Base-by-base conservation (phyloP, 495 filamentous ascomycete genomes). In the Hypoxylon fragiforme region DNA sequence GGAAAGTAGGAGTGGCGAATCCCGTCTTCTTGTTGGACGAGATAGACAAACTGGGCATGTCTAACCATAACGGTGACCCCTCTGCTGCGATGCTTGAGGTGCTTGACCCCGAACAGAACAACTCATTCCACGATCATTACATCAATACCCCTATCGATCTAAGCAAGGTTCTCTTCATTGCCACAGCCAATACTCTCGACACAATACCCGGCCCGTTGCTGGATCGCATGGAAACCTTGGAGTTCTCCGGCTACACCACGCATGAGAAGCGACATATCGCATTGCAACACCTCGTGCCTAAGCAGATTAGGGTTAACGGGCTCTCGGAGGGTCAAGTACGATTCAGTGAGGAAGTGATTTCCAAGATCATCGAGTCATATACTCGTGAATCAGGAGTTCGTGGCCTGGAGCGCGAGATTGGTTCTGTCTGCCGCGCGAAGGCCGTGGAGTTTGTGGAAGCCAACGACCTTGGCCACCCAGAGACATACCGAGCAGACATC, bases 21-120 rank as follows among this genome's bases (percentile, higher is more conserved):
- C 95, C 95, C 1, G 92, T 99, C 24, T 92, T 97, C 73, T 73
- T 99, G 44, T 84, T 99, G 16, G 95, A 99, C 68, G 95, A 99
- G 73, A 97, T 99, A 61, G 95, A 99, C 78, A 99, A 99, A 77
- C 81, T 97, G 44, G 92, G 95, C 50, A 86, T 85, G 49, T 83
- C 90, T 30, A 97, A 92, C 68, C 88, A 91, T 71, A 91, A 99
- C 62, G 95, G 95, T 28, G 95, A 99, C 63, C 95, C 95, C 6
- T 95, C 90, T 19, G 95, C 95, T n/a, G 95, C 95, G 0, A 95
- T 99, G 91, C 83, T 99, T 11, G 95, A 99, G 70, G 95, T 99
- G 9, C 81, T 99, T 16, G 95, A 99, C 64, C 95, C 95, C 6
- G 95, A 99, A 68, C 95, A 99, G 72, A 99, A 99, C 62, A 79